These are phyloP conservation scores for Niveomyces coronatus DNA, from an alignment of 2,329 filamentous ascomycete species.

Conservation along the genomic window DNA sequence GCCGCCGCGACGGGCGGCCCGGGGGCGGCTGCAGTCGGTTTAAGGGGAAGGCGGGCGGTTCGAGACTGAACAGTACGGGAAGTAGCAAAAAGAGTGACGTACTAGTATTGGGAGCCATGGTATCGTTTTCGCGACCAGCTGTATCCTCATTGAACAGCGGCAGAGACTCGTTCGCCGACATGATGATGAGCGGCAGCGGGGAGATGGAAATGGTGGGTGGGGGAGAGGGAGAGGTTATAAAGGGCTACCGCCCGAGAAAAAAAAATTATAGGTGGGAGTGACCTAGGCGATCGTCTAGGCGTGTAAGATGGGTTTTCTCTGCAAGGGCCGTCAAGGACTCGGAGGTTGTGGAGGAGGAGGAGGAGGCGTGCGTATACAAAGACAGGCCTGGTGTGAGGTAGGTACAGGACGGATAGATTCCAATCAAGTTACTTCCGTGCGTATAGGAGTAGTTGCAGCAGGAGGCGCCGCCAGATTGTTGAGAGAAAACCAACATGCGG, in stretches of 20 bases:
- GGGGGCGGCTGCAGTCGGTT: no score
- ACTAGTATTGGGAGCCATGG: slow-evolving; percentile 10
- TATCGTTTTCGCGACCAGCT: slow-evolving; percentile 3
- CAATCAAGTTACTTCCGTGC: no score
- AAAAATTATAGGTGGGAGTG: background rate
- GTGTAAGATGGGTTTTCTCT: slow-evolving; percentile 1
- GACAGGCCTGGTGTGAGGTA: slow-evolving; percentile 7
- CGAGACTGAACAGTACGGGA: background rate
- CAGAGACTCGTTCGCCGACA: slow-evolving; percentile 8
- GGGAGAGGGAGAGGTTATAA: slow-evolving; percentile 7
- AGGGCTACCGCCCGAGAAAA: no score
- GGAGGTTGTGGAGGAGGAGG: no score
- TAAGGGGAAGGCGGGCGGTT: background rate
- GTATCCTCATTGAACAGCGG: slow-evolving; percentile 7
- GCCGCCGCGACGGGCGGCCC: no score
- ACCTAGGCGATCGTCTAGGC: background rate
- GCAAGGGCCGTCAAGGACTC: no score
- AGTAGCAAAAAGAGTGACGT: background rate
- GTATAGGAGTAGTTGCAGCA: no score
- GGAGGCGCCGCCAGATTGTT: slow-evolving; percentile 8
- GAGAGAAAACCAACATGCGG: slow-evolving; percentile 10
- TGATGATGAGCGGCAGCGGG: slow-evolving; percentile 5
- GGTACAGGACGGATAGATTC: no score
- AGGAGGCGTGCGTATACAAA: background rate
- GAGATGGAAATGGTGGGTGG: slow-evolving; percentile 3